A percentile compares a stretch with the other conserved stretches of the same genome.
phyloP scores from a whole-genome alignment of 2,329 filamentous ascomycete species.

The Colletotrichum gloeosporioides region DNA sequence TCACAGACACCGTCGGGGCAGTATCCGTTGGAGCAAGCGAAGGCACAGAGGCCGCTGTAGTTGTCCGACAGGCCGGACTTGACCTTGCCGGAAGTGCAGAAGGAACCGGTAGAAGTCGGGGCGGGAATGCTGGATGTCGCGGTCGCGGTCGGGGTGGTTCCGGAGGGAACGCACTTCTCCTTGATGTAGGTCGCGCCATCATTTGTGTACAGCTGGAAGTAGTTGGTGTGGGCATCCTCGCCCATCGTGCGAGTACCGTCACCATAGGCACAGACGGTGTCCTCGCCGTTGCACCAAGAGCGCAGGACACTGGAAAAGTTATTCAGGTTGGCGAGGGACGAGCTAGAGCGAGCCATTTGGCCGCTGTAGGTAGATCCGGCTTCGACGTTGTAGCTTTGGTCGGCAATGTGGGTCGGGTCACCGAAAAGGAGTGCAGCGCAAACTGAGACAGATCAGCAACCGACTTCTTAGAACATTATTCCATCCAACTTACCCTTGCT shows the following conservation, averaged over 20 bases:
- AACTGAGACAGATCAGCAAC: constrained; percentile 24
- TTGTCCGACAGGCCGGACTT: constrained; percentile 31
- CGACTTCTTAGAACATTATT: not conserved
- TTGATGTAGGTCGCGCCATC: constrained; percentile 18
- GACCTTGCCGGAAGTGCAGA: constrained; percentile 31
- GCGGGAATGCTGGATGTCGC: not conserved
- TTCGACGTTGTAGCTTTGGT: constrained; percentile 37
- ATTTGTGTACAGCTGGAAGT: constrained; percentile 25
- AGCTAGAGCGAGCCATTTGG: constrained; percentile 6
- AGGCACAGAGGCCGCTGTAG: constrained; percentile 40
- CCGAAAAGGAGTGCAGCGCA: constrained; percentile 38
- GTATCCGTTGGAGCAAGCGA: constrained; percentile 35
- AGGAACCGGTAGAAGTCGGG: constrained; percentile 9
- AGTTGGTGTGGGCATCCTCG: constrained; percentile 39
- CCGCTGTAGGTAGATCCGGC: constrained; percentile 24
- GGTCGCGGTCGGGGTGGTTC: not conserved
- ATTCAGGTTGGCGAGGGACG: constrained; percentile 9
- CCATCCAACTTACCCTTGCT: constrained; percentile 34
- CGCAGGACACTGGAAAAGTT: constrained; percentile 22
- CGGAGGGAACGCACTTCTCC: constrained; percentile 11
- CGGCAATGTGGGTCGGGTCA: constrained; percentile 36
- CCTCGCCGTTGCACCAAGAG: constrained; percentile 40
- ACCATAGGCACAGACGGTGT: constrained; percentile 44
- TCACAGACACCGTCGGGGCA: constrained; percentile 38
- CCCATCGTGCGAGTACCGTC: constrained; percentile 20